Percentiles rank a stretch among this genome's conserved stretches.
These are phyloP conservation scores for Ophiostoma novo-ulmi DNA, from an alignment of 2,329 filamentous ascomycete species.

Conservation along the genomic window DNA sequence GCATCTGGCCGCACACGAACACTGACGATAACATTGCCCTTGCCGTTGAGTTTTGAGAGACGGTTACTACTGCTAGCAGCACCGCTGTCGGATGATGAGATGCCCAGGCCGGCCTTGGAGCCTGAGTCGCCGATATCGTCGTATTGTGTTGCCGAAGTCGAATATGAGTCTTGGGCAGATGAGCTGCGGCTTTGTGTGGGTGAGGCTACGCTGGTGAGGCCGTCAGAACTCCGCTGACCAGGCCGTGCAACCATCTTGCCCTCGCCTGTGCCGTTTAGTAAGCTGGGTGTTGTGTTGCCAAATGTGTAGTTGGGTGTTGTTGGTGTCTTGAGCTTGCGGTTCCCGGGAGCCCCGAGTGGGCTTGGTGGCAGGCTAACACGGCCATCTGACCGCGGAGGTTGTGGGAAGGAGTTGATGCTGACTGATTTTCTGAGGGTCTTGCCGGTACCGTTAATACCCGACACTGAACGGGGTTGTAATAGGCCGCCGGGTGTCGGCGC, in stretches of 20 bases:
- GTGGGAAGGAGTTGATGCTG: constrained; percentile 90
- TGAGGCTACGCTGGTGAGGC: constrained; percentile 70
- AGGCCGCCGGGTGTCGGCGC: constrained; percentile 37
- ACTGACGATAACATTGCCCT: constrained; percentile 94
- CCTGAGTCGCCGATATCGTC: constrained; percentile 65
- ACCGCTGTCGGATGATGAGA: constrained; percentile 27
- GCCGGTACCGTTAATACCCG: constrained; percentile 53
- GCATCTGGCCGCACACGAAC: constrained; percentile 86
- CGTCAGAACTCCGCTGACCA: constrained; percentile 64
- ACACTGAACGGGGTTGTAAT: constrained; percentile 51
- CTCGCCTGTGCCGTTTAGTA: constrained; percentile 74
- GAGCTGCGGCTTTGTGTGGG: constrained; percentile 86
- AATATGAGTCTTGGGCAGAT: constrained; percentile 87
- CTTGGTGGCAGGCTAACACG: constrained; percentile 59
- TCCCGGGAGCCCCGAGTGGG: constrained; percentile 47
- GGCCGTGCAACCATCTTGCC: constrained; percentile 64
- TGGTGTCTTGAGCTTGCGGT: constrained; percentile 52
- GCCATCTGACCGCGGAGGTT: constrained; percentile 68
- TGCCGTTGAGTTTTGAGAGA: constrained; percentile 60
- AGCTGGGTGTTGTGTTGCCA: constrained; percentile 57
- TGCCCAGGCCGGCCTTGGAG: constrained; percentile 31
- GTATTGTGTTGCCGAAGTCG: constrained; percentile 81
- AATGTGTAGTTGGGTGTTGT: constrained; percentile 51
- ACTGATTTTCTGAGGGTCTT: constrained; percentile 79
- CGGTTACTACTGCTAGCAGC: constrained; percentile 37